phyloP scores from a whole-genome alignment of 164 flowering plant species.

The Amborella trichopoda region DNA sequence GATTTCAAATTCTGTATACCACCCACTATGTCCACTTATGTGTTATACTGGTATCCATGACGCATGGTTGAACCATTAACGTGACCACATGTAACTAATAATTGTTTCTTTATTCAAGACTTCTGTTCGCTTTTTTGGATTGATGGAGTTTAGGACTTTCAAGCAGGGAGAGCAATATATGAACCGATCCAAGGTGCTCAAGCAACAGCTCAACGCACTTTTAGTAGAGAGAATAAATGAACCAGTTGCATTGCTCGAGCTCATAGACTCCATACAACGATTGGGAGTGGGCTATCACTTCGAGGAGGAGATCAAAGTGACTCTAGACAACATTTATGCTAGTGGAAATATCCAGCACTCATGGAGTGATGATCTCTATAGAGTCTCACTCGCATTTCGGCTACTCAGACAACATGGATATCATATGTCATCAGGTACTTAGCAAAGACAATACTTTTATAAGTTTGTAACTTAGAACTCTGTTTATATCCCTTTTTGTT shows the following conservation, averaged over 20 bases:
- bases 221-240: too few species aligned
- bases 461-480: not conserved
- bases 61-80: too few species aligned
- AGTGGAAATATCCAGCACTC: not conserved
- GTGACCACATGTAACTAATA: too few species aligned
- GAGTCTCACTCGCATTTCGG: not conserved
- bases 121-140: too few species aligned
- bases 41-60: too few species aligned
- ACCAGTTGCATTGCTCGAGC: not conserved
- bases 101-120: too few species aligned
- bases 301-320: not conserved
- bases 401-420: not conserved
- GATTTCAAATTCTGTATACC: too few species aligned
- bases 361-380: conserved; percentile 1
- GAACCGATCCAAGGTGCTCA: too few species aligned
- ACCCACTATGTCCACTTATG: too few species aligned
- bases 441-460: not conserved
- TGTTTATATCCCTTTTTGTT: not conserved
- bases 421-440: not conserved
- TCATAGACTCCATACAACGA: not conserved
- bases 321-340: not conserved
- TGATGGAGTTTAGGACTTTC: too few species aligned
- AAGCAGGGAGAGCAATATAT: too few species aligned
- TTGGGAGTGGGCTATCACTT: not conserved
- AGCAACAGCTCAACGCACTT: too few species aligned